Base-by-base conservation (phyloP, 306 rosid genomes). In the Betula pendula region DNA sequence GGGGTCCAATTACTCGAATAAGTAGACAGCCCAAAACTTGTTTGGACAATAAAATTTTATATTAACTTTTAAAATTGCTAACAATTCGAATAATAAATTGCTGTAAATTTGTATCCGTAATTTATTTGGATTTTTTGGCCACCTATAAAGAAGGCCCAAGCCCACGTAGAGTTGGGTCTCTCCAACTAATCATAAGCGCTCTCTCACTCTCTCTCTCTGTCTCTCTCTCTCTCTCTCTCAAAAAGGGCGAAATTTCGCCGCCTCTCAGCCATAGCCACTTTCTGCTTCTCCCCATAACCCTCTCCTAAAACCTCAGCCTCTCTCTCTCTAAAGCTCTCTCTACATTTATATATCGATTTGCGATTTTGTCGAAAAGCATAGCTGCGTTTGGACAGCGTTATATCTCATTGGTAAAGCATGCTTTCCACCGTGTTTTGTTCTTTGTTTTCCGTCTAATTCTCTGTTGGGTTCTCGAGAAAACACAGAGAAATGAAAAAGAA, bases 201-300 rank as follows among this genome's bases (percentile, higher is more conserved):
- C 48, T 16, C 52, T 24, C 71, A 19, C 14, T 35, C 27, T 24
- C 71, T 29, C 14, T 35, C 27, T 12, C 16, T 29, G 16, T 55
- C 24, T 33, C 49, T 29, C 33, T 2, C 48, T 7, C 17, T 8
- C 48, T 74, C 78, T 33, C 16, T 62, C 70, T n/a, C 29, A 71
- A 44, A 72, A 79, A 74, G 74, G 68, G 77, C 73, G 72, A 73
- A 78, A 81, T 55, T 76, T 82, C 50, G 91, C 91, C 91, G 85
- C 91, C 89, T 80, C 89, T 29, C 80, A 65, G 48, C 70, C 70
- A 35, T 45, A 75, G 82, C 74, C 85, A 84, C 80, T 75, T 71
- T 71, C 62, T 73, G n/a, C 67, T 72, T 24, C 20, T 27, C 52
- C 77, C 15, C 70, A 15, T 48, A 71, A 12, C 45, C 52, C 72